A percentile compares a stretch with the other conserved stretches of the same genome.
Conservation (phyloP, 352 stramenopile species). For the Phytophthora tubulina region DNA sequence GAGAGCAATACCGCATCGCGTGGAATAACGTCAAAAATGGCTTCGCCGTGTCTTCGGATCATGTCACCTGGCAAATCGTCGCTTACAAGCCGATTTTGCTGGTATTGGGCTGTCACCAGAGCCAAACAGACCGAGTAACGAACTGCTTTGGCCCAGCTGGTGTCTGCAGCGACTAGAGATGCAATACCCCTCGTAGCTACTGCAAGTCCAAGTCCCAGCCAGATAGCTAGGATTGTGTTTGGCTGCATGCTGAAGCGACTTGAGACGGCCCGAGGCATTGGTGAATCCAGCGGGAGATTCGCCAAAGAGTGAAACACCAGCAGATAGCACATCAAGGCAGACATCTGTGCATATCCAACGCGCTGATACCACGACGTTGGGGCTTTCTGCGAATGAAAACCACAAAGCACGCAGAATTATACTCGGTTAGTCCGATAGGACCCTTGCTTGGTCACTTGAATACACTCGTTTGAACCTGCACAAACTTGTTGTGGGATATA, state of each 20-base stretch:
- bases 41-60: slow-evolving; percentile 48
- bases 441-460: too few species aligned
- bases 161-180: slow-evolving; percentile 2
- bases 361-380: slow-evolving; percentile 6
- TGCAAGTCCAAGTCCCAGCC: slow-evolving; percentile 75
- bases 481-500: background rate
- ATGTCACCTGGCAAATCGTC: slow-evolving; percentile 32
- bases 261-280: slow-evolving; percentile 91
- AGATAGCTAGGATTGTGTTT: slow-evolving; percentile 88
- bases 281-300: slow-evolving; percentile 91
- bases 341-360: slow-evolving; percentile 48
- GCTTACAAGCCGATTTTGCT: slow-evolving; percentile 4
- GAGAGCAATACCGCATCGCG: slow-evolving; percentile 65
- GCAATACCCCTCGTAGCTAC: slow-evolving; percentile 19
- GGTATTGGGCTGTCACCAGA: slow-evolving; percentile 34
- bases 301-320: slow-evolving; percentile 92
- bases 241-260: slow-evolving; percentile 92
- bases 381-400: background rate
- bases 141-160: slow-evolving; percentile 11
- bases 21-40: slow-evolving; percentile 60
- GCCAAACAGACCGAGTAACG: slow-evolving; percentile 27
- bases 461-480: slow-evolving; percentile 10
- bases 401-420: background rate
- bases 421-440: background rate
- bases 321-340: slow-evolving; percentile 82